Percentiles rank a stretch among this genome's conserved stretches.
phyloP scores from a whole-genome alignment of 2,329 filamentous ascomycete genomes.

The Penicillium sp. region DNA sequence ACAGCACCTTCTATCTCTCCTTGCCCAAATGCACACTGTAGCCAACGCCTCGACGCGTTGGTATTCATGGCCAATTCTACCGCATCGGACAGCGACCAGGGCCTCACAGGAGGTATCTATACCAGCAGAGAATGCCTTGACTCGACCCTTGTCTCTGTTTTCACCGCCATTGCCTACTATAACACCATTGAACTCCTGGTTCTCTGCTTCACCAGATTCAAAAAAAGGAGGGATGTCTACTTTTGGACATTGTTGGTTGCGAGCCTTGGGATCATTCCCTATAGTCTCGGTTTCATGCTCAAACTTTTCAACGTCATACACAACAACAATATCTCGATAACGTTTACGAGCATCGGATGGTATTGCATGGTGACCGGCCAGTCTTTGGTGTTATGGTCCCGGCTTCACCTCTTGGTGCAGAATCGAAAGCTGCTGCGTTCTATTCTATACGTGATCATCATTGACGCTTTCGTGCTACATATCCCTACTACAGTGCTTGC shows the following conservation, averaged over 20 bases:
- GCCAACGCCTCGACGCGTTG: too few relatives aligned
- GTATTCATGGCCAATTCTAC: too few relatives aligned
- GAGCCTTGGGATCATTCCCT: constrained; percentile 15
- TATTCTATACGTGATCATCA: constrained; percentile 47
- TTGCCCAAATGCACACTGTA: too few relatives aligned
- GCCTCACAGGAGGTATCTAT: too few relatives aligned
- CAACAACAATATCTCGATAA: too few relatives aligned
- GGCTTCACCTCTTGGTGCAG: constrained; percentile 47
- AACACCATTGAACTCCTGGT: constrained; percentile 2
- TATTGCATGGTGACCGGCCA: constrained; percentile 45
- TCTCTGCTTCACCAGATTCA: constrained; percentile 9
- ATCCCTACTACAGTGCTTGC: constrained; percentile 44
- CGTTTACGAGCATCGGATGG: too few relatives aligned
- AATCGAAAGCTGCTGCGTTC: constrained; percentile 35
- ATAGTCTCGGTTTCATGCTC: constrained; percentile 14
- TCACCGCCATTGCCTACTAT: too few relatives aligned
- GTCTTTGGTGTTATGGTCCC: constrained; percentile 49
- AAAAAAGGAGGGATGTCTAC: constrained; percentile 18
- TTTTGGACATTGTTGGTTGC: constrained; percentile 21
- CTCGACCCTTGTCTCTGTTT: too few relatives aligned
- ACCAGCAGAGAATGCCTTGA: too few relatives aligned
- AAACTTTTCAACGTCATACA: constrained; percentile 11
- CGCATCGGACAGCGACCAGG: too few relatives aligned
- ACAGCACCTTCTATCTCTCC: too few relatives aligned
- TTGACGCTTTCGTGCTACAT: constrained; percentile 42